Evolutionary conservation across 2,329 filamentous ascomycete genomes (phyloP).

Genomic region (Dothideomycetidae sp.): DNA sequence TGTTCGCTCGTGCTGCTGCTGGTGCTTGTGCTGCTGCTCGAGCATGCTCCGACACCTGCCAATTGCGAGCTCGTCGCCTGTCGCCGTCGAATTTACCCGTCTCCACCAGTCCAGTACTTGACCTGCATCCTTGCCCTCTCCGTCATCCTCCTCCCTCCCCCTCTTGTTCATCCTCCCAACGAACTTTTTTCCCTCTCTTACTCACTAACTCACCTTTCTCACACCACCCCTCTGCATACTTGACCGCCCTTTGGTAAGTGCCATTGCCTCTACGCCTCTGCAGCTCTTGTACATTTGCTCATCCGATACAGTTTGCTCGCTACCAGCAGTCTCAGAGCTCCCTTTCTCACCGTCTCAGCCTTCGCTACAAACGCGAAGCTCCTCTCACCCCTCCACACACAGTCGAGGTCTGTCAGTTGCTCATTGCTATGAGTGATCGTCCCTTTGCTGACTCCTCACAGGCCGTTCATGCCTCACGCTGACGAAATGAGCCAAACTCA

Average conservation of each 20-base stretch:
- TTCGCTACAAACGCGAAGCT: neutral
- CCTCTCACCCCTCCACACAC: neutral
- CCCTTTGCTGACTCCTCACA: too few species aligned
- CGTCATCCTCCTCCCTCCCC: too few species aligned
- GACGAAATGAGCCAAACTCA: slow-evolving; percentile 26
- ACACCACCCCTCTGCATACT: neutral
- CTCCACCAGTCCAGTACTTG: too few species aligned
- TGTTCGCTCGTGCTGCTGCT: too few species aligned
- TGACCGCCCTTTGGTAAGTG: neutral
- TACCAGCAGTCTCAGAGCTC: neutral
- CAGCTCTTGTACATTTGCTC: neutral
- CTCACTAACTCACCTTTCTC: neutral
- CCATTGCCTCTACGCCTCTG: neutral
- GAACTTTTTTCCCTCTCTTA: neutral
- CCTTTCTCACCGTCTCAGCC: neutral
- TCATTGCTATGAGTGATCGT: too few species aligned
- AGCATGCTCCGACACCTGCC: too few species aligned
- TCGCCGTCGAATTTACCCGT: too few species aligned
- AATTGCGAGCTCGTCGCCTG: too few species aligned
- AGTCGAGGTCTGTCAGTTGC: neutral
- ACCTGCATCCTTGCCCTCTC: too few species aligned
- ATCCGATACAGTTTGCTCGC: too few species aligned
- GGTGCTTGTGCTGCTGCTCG: too few species aligned
- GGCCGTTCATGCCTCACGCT: slow-evolving; percentile 35
- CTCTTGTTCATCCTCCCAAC: neutral